A percentile compares a stretch with the other conserved stretches of the same genome.
These are phyloP conservation scores for Nicotiana undulata DNA, from an alignment of 257 asterid genomes.

Conservation along the genomic window DNA sequence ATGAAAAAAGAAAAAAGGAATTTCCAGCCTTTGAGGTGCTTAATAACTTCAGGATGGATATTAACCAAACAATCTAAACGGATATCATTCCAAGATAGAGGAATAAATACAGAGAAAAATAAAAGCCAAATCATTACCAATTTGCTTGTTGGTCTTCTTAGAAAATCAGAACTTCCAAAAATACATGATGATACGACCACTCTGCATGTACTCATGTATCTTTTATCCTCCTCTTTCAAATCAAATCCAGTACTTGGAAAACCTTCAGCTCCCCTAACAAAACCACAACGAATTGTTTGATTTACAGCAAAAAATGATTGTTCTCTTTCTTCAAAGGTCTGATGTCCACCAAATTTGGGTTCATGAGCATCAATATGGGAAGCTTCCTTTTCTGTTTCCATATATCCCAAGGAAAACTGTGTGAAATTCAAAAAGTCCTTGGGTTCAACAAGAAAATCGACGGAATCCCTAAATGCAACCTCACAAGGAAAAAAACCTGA, in stretches of 20 bases:
- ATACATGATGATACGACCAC: slow-evolving; percentile 83
- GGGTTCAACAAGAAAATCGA: slow-evolving; percentile 62
- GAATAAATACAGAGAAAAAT: background rate
- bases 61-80: background rate
- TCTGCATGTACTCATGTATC: slow-evolving; percentile 49
- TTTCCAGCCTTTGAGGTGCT: background rate
- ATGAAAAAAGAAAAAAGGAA: background rate
- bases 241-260: slow-evolving; percentile 71
- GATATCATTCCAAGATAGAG: background rate
- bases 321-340: slow-evolving; percentile 62
- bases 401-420: slow-evolving; percentile 62
- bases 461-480: slow-evolving; percentile 57
- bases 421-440: slow-evolving; percentile 49
- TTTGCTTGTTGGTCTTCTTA: slow-evolving; percentile 89
- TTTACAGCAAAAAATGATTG: slow-evolving; percentile 58
- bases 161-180: slow-evolving; percentile 87
- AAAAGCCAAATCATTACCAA: slow-evolving; percentile 35
- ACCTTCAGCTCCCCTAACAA: slow-evolving; percentile 53
- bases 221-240: slow-evolving; percentile 56
- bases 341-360: slow-evolving; percentile 87
- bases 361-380: slow-evolving; percentile 20
- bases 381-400: slow-evolving; percentile 47
- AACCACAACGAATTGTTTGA: slow-evolving; percentile 85
- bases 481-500: slow-evolving; percentile 78
- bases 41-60: background rate